Conservation (phyloP, 2,329 filamentous ascomycete genomes). For the Colletotrichum musae region DNA sequence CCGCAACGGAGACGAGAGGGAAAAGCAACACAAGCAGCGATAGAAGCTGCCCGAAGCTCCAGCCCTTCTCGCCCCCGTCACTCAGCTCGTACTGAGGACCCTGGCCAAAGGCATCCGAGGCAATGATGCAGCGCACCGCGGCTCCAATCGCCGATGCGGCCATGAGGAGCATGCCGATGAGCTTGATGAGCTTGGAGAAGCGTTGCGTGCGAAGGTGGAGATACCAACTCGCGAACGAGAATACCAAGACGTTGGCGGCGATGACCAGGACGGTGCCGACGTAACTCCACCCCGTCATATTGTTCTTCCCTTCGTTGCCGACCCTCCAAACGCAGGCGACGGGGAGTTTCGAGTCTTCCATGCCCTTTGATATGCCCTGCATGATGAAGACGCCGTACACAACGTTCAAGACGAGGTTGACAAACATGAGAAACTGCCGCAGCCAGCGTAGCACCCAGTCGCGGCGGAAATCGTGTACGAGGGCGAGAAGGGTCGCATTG, state of each 20-base stretch:
- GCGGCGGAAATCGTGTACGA: slow-evolving; percentile 75
- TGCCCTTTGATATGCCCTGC: slow-evolving; percentile 65
- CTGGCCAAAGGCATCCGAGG: slow-evolving; percentile 72
- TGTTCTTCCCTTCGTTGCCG: slow-evolving; percentile 48
- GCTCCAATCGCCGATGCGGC: slow-evolving; percentile 71
- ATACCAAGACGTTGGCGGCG: slow-evolving; percentile 70
- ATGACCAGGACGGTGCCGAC: slow-evolving; percentile 75
- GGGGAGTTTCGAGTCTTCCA: slow-evolving; percentile 68
- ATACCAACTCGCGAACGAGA: slow-evolving; percentile 74
- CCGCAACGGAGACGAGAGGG: slow-evolving; percentile 71
- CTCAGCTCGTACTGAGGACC: slow-evolving; percentile 63
- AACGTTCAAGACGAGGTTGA: slow-evolving; percentile 72
- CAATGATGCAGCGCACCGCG: slow-evolving; percentile 67
- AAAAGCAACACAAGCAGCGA: slow-evolving; percentile 72
- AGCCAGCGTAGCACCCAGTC: slow-evolving; percentile 79
- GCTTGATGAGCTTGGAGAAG: slow-evolving; percentile 69
- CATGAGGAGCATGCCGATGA: slow-evolving; percentile 69
- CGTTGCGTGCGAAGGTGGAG: slow-evolving; percentile 68
- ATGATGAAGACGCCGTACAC: slow-evolving; percentile 71
- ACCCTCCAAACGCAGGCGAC: slow-evolving; percentile 73
- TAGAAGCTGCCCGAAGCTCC: slow-evolving; percentile 76
- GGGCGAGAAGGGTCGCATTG: slow-evolving; percentile 74
- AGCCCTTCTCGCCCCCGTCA: slow-evolving; percentile 68
- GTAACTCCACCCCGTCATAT: slow-evolving; percentile 61
- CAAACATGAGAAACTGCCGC: slow-evolving; percentile 75